Base-by-base conservation (phyloP, 108 stramenopile species). In the Cyclotella cryptica region DNA sequence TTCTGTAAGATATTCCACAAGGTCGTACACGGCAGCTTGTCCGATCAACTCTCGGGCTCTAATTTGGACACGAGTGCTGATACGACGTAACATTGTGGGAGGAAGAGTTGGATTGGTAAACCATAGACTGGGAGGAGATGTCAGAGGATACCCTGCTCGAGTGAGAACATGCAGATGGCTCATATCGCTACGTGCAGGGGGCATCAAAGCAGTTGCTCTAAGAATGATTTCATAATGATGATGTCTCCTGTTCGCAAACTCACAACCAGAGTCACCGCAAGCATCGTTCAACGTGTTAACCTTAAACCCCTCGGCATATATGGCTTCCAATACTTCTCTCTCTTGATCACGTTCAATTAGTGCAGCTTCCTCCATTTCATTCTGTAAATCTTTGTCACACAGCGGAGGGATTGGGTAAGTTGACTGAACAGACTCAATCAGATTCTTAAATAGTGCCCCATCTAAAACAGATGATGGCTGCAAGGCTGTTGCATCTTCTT, bases 301-400 rank as follows among this genome's bases (percentile, higher is more conserved):
- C 47, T 85, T 43, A 47, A 89, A 77, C 10, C 78, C 80, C 8
- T 88, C 88, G 4, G 87, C 92, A 63, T 90, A 93, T 61, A 93
- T 91, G 3, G 88, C 92, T 52, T 80, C 64, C 13, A 93, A 71
- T 7, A 84, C 92, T 62, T 89, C 87, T 18, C 63, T 60, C 73
- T 93, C 92, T 40, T 90, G 84, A 29, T 88, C 85, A 14, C 87
- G 74, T 75, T 90, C 92, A 40, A 80, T 78, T 6, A 63, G 74
- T 27, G 87, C 84, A 29, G 66, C 57, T 44, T 90, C 85, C 12
- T 88, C 80, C 24, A 59, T 63, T 54, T 74, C 71, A 29, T 80
- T 11, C 14, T 68, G 69, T 61, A 81, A 15, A 51, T 39, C 70
- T 28, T 42, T 18, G 8, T 66, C 70, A 35, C 17, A 14, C 10